A percentile compares a stretch with the other conserved stretches of the same genome.
These are phyloP conservation scores for Kodamaea hsintzibuensis DNA, from an alignment of 805 yeast species.

Conservation along the genomic window DNA sequence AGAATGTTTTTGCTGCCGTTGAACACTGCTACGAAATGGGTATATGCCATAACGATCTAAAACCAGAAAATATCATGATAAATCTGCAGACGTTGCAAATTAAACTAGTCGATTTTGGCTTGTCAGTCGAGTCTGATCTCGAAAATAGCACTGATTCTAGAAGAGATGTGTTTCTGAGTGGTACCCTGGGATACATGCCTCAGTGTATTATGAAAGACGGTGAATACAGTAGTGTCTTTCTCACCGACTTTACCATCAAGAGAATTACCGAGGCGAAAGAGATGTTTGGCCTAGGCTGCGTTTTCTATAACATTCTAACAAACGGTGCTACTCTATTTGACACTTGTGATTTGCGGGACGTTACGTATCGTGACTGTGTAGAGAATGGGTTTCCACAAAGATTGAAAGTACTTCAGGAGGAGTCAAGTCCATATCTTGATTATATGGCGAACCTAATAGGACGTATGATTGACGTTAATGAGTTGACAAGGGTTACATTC, in stretches of 20 bases:
- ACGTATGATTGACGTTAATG: conserved; percentile 2
- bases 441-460: background rate
- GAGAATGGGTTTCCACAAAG: background rate
- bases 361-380: background rate
- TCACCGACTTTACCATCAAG: background rate
- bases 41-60: conserved; percentile 10
- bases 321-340: conserved; percentile 5
- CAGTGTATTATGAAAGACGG: background rate
- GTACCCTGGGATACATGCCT: conserved; percentile 9
- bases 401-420: background rate
- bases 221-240: background rate
- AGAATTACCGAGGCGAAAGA: conserved; percentile 8
- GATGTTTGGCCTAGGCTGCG: conserved; percentile 7
- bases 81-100: conserved; percentile 2
- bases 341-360: background rate
- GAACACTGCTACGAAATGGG: conserved; percentile 8
- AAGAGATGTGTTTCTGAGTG: background rate
- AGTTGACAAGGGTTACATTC: background rate
- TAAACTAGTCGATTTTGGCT: conserved; percentile 9
- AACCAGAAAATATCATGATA: conserved; percentile 10
- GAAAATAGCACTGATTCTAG: background rate
- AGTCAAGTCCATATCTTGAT: background rate
- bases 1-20: conserved; percentile 6
- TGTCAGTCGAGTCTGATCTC: background rate
- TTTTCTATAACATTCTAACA: conserved; percentile 6